A percentile compares a stretch with the other conserved stretches of the same genome.
Evolutionary conservation across 1,284 basidiomycete genomes (phyloP).

Genomic region (Phenoliferia sp.): DNA sequence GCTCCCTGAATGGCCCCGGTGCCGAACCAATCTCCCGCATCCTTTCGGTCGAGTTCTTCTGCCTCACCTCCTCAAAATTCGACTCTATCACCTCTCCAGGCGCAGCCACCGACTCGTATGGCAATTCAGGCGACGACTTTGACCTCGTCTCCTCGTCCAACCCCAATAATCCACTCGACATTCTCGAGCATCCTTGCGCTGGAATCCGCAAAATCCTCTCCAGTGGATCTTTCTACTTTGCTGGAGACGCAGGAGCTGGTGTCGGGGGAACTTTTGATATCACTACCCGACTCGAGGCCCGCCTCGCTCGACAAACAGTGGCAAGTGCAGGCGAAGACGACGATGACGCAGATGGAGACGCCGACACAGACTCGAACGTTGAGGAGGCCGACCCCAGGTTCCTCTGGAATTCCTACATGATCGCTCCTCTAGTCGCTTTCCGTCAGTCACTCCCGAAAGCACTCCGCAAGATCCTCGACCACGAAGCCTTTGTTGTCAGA

Average conservation of each 20-base stretch:
- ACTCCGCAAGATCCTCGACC: constrained; percentile 40
- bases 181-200: constrained; percentile 83
- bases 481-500: constrained; percentile 52
- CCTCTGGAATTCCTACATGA: constrained; percentile 55
- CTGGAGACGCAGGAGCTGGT: constrained; percentile 48
- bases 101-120: neutral
- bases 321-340: constrained; percentile 44
- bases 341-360: constrained; percentile 51
- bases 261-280: constrained; percentile 66
- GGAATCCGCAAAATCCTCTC: constrained; percentile 87
- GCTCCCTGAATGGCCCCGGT: constrained; percentile 15
- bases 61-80: constrained; percentile 42
- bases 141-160: constrained; percentile 30
- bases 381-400: constrained; percentile 35
- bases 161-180: constrained; percentile 23
- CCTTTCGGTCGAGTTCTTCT: constrained; percentile 47
- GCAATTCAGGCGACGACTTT: neutral
- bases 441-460: constrained; percentile 44
- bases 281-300: constrained; percentile 67
- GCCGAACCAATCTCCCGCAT: constrained; percentile 44
- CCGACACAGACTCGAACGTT: constrained; percentile 4
- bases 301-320: constrained; percentile 72
- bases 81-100: constrained; percentile 17
- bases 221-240: constrained; percentile 90
- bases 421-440: constrained; percentile 47